Percentiles rank a stretch among this genome's conserved stretches.
Evolutionary conservation across 2,329 filamentous ascomycete genomes (phyloP).

Genomic region (Xylaria sp.): DNA sequence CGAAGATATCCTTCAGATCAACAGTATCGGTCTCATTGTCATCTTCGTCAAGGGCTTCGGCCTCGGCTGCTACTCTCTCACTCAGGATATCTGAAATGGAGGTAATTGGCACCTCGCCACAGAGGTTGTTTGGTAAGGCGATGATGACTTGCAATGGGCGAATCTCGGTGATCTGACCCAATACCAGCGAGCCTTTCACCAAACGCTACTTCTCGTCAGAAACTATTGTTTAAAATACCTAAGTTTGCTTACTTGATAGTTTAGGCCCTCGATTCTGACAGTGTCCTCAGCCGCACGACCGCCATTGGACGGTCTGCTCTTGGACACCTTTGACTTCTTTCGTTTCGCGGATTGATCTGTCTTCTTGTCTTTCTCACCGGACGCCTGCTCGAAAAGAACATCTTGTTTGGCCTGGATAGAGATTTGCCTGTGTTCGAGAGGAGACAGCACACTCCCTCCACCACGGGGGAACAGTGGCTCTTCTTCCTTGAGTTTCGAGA

Average conservation of each 20-base stretch:
- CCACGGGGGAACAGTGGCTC: slow-evolving; percentile 93
- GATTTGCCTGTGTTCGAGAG: slow-evolving; percentile 95
- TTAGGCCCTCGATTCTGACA: slow-evolving; percentile 85
- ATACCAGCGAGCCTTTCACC: slow-evolving; percentile 83
- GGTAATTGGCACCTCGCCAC: slow-evolving; percentile 90
- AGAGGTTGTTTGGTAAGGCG: slow-evolving; percentile 90
- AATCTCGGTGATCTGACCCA: slow-evolving; percentile 87
- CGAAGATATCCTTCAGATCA: slow-evolving; percentile 79
- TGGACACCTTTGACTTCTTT: slow-evolving; percentile 65
- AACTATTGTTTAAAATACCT: slow-evolving; percentile 9
- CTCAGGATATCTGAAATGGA: slow-evolving; percentile 86
- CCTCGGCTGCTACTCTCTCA: slow-evolving; percentile 76
- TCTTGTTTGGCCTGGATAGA: slow-evolving; percentile 92
- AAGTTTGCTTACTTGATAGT: slow-evolving; percentile 76
- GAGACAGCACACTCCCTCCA: slow-evolving; percentile 88
- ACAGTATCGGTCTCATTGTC: slow-evolving; percentile 69
- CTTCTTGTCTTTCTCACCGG: slow-evolving; percentile 61
- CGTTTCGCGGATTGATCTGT: slow-evolving; percentile 60
- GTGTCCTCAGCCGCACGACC: slow-evolving; percentile 63
- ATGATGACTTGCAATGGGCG: slow-evolving; percentile 81
- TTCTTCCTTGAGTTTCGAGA: slow-evolving; percentile 73
- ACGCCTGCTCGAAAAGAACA: slow-evolving; percentile 86
- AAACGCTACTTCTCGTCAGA: slow-evolving; percentile 78
- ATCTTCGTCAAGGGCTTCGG: slow-evolving; percentile 66
- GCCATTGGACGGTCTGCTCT: slow-evolving; percentile 63